These are phyloP conservation scores for Porogramme epimiltina DNA, from an alignment of 1,284 basidiomycete species.

Conservation along the genomic window DNA sequence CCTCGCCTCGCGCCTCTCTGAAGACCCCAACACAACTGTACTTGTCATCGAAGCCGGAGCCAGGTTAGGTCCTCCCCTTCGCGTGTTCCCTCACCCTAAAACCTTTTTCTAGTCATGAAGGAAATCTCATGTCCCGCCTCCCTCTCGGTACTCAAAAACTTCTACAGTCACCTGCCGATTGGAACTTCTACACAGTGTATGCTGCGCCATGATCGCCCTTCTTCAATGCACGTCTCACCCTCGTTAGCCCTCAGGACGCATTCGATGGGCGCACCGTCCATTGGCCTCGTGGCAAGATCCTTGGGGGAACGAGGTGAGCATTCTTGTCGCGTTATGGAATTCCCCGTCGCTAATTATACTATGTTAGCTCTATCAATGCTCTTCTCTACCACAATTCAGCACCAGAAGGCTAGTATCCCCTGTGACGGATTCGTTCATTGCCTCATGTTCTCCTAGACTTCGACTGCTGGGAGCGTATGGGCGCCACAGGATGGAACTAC, in stretches of 20 bases:
- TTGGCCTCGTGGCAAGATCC: conserved; percentile 19
- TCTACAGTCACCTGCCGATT: conserved; percentile 10
- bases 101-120: conserved; percentile 9
- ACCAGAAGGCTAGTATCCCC: too few species aligned
- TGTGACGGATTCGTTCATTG: too few species aligned
- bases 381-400: conserved; percentile 22
- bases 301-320: conserved; percentile 22
- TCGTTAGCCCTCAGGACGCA: conserved; percentile 19
- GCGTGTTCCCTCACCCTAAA: background rate
- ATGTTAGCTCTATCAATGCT: conserved; percentile 18
- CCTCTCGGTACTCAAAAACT: conserved; percentile 16
- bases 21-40: conserved; percentile 18
- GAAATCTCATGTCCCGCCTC: conserved; percentile 14
- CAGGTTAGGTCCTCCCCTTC: too few species aligned
- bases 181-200: conserved; percentile 16
- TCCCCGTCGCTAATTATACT: background rate
- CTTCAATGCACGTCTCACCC: too few species aligned
- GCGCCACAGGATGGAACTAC: conserved; percentile 40
- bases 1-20: conserved; percentile 24
- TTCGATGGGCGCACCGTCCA: conserved; percentile 13
- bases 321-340: background rate
- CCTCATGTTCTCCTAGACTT: too few species aligned
- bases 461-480: conserved; percentile 39
- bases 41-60: conserved; percentile 24
- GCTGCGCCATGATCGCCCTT: background rate